These are phyloP conservation scores for Magnolia officinalis DNA, from an alignment of 164 flowering plant species.

Conservation along the genomic window DNA sequence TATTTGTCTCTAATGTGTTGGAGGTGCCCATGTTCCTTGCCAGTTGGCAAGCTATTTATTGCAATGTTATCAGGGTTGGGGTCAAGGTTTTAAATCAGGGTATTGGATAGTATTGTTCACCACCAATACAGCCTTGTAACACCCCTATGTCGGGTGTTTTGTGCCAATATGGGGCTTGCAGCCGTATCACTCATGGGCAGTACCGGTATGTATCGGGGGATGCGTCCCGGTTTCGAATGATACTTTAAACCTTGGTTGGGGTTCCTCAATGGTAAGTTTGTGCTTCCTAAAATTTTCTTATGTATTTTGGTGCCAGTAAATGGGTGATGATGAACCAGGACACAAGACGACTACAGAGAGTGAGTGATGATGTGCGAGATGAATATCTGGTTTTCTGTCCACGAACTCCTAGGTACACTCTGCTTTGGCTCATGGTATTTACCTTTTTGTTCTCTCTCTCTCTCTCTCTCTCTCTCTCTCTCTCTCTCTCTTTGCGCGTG, in stretches of 20 bases:
- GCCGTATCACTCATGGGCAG: too few species aligned
- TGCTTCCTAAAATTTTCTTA: background rate
- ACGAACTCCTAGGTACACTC: constrained; percentile 49
- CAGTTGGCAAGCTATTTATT: background rate
- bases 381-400: constrained; percentile 70
- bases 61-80: background rate
- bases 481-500: background rate
- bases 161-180: too few species aligned
- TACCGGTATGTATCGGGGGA: too few species aligned
- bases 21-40: background rate
- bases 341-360: constrained; percentile 87
- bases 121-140: too few species aligned
- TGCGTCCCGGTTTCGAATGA: too few species aligned
- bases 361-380: constrained; percentile 75
- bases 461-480: background rate
- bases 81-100: too few species aligned
- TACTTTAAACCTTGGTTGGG: background rate
- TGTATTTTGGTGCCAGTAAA: constrained; percentile 48
- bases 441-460: background rate
- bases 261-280: background rate
- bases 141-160: too few species aligned
- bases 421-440: background rate
- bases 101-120: too few species aligned
- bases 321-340: constrained; percentile 90
- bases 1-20: background rate